Evolutionary conservation across 768 basidiomycete genomes (phyloP).

Genomic region (Amanita polypyramis): DNA sequence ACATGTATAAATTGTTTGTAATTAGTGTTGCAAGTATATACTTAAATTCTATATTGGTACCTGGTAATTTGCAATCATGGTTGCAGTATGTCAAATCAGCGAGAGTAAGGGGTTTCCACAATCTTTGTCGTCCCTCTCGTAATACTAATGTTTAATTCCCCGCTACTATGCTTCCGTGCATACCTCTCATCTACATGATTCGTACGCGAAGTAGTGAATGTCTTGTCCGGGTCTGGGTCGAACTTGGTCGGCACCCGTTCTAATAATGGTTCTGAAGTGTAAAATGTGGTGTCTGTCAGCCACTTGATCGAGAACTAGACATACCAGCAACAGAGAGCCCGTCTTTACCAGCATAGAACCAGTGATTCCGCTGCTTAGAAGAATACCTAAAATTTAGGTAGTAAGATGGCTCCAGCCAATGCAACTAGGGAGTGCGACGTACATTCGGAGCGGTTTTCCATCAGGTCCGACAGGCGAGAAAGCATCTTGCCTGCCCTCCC

Average conservation of each 20-base stretch:
- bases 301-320: slow-evolving; percentile 7
- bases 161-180: slow-evolving; percentile 1
- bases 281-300: background rate
- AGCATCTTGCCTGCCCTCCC: slow-evolving; percentile 30
- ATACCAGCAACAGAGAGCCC: slow-evolving; percentile 47
- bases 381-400: slow-evolving; percentile 29
- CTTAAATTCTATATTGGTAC: too few relatives aligned
- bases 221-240: slow-evolving; percentile 1
- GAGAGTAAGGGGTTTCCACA: background rate
- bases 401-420: background rate
- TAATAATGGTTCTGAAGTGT: background rate
- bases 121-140: background rate
- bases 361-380: slow-evolving; percentile 45
- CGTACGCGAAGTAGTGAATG: background rate
- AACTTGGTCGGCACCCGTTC: background rate
- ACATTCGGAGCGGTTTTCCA: slow-evolving; percentile 57
- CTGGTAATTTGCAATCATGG: too few relatives aligned
- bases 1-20: too few relatives aligned
- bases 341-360: slow-evolving; percentile 50
- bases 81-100: too few relatives aligned
- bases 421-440: slow-evolving; percentile 12
- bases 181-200: background rate
- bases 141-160: background rate
- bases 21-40: too few relatives aligned
- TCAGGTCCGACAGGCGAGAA: slow-evolving; percentile 49